Evolutionary conservation across 495 filamentous ascomycete genomes (phyloP), one percentile per base, ranked within the genome.

Genomic region (Annulohypoxylon maeteangense): DNA sequence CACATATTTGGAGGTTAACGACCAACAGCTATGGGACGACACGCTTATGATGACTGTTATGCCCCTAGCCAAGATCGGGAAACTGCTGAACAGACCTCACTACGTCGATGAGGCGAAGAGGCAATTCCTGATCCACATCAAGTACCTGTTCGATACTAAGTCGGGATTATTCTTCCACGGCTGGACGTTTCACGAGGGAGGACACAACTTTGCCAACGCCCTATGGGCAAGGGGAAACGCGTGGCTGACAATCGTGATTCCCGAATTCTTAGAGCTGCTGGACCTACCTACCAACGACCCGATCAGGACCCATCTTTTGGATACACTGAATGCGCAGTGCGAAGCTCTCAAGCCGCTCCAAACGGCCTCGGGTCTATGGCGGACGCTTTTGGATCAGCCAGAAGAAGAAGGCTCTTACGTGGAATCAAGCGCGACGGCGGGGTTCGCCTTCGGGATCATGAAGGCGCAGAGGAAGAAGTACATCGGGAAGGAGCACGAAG

Each of bases 31-130:
- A 50, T 93, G 91, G 91, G 91, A 92, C 62, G 91, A 93, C 70
- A 90, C 91, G 20, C 82, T 93, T 47, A 92, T 93, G 90, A 93
- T 93, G 91, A 92, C 90, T 10, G 90, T 91, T 1, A 77, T 92
- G 79, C 91, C 91, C 6, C 82, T 92, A 1, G 90, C 90, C 14
- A 93, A 92, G 80, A 92, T 92, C 56, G 91, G 91, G 0, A 83
- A 87, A 51, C 76, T 92, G 12, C 81, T 93, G 4, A 80, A 83
- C 56, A 81, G 89, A 1, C 87, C 87, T 0, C 83, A 88, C 53
- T 92, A 93, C 69, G 80, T 92, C n/a, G 87, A 83, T 3, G 91
- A 92, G 76, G 91, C 91, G 10, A 91, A 91, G 76, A 82, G 86
- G 20, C 91, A 93, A 78, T 91, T 91, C 73, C 79, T 93, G 6